Conservation (phyloP, 2,329 filamentous ascomycete genomes). For the Onygenales sp. region DNA sequence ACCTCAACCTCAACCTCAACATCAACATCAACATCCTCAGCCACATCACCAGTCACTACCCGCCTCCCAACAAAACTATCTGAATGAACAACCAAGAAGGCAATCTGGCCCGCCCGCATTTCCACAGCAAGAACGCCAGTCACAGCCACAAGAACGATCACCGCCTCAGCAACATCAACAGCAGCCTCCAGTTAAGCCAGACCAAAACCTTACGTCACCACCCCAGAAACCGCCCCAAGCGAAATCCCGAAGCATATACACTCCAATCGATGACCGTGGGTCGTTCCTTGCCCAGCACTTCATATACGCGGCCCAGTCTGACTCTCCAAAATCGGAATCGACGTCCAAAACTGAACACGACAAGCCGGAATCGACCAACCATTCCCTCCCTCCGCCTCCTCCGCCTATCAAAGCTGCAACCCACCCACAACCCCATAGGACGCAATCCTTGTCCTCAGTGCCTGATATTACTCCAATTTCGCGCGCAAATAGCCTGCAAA, state of each 20-base stretch:
- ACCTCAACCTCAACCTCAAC: constrained; percentile 16
- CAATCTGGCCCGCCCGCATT: constrained; percentile 65
- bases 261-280: constrained; percentile 85
- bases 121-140: constrained; percentile 48
- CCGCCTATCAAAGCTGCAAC: constrained; percentile 39
- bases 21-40: constrained; percentile 28
- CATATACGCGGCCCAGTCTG: constrained; percentile 52
- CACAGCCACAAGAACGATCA: constrained; percentile 41
- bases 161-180: constrained; percentile 50
- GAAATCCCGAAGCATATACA: constrained; percentile 89
- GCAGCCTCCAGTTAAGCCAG: constrained; percentile 32
- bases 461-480: constrained; percentile 65
- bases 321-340: constrained; percentile 36
- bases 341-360: constrained; percentile 24
- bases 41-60: constrained; percentile 31
- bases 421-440: constrained; percentile 37
- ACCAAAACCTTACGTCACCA: constrained; percentile 35
- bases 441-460: constrained; percentile 51
- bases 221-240: constrained; percentile 54
- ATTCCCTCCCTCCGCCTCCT: constrained; percentile 46
- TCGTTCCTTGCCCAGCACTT: constrained; percentile 82
- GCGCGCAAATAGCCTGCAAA: constrained; percentile 65
- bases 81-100: constrained; percentile 69
- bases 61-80: constrained; percentile 57
- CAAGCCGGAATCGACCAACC: constrained; percentile 54